These are phyloP conservation scores for Bacidia gigantensis DNA, from an alignment of 495 filamentous ascomycete species.

Conservation along the genomic window DNA sequence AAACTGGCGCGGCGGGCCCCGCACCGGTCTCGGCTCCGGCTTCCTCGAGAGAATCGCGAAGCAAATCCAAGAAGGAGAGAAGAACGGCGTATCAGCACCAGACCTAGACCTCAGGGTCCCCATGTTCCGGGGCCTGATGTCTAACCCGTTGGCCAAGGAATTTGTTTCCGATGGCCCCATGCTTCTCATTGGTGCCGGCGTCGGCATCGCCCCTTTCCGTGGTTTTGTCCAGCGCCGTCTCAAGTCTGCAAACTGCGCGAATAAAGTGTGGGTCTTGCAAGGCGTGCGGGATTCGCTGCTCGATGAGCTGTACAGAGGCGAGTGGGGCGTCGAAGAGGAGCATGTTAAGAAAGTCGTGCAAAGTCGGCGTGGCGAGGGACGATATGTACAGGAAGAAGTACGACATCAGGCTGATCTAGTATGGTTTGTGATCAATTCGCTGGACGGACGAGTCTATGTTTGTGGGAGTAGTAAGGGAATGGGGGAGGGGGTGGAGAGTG, in stretches of 20 bases:
- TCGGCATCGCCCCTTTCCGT: conserved; percentile 92
- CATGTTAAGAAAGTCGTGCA: conserved; percentile 91
- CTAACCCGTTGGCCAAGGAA: conserved; percentile 81
- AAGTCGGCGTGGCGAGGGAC: conserved; percentile 59
- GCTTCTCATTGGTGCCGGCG: conserved; percentile 91
- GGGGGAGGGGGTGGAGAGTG: conserved; percentile 88
- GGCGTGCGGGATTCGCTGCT: conserved; percentile 85
- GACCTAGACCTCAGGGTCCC: conserved; percentile 58
- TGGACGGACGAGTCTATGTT: conserved; percentile 90
- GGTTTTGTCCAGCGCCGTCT: conserved; percentile 93
- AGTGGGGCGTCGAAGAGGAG: conserved; percentile 87
- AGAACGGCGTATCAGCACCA: conserved; percentile 33
- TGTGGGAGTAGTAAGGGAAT: conserved; percentile 90
- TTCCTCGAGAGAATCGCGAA: conserved; percentile 74
- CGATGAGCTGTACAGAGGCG: conserved; percentile 90
- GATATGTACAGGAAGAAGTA: conserved; percentile 82
- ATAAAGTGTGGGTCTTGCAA: conserved; percentile 98
- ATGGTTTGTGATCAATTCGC: conserved; percentile 87
- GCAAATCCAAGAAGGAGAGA: conserved; percentile 49
- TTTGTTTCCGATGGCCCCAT: conserved; percentile 89
- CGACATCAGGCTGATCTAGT: conserved; percentile 80
- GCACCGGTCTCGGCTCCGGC: conserved; percentile 64
- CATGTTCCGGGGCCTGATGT: conserved; percentile 99
- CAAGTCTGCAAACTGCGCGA: conserved; percentile 91
- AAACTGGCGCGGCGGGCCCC: conserved; percentile 58